Conservation (phyloP, 2,329 filamentous ascomycete genomes). For the Xylaria sp. region DNA sequence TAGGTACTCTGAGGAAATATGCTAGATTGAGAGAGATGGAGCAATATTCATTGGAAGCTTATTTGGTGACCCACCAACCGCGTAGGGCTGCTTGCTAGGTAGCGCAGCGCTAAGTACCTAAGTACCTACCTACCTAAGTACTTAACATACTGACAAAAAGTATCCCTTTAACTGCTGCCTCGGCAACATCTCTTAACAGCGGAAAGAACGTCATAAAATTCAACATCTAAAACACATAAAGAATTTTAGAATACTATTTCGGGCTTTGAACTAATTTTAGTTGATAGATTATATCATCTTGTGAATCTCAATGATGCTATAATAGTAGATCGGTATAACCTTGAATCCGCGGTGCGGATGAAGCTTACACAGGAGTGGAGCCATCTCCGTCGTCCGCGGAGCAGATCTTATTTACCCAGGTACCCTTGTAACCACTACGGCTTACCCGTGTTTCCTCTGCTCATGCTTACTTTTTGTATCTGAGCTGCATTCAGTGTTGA, state of each 20-base stretch:
- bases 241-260: neutral
- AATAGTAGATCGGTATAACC: neutral
- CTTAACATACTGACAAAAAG: too few species aligned
- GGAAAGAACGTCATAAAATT: neutral
- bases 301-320: too few species aligned
- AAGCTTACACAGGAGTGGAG: neutral
- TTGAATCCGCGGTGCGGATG: neutral
- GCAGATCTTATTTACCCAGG: neutral
- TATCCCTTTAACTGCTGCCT: neutral
- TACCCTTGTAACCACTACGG: neutral
- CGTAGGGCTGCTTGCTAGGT: too few species aligned
- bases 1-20: neutral
- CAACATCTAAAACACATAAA: neutral
- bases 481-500: neutral
- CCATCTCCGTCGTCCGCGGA: slow-evolving; percentile 25
- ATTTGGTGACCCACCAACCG: too few species aligned
- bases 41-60: neutral
- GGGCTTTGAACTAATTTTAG: neutral
- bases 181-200: too few species aligned
- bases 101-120: neutral
- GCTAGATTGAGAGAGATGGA: neutral
- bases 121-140: neutral
- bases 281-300: neutral
- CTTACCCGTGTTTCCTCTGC: neutral
- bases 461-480: too few species aligned